Evolutionary conservation across 2,329 filamentous ascomycete species (phyloP), one percentile per base, ranked within the genome.

Genomic region (Colletotrichum lindemuthianum): DNA sequence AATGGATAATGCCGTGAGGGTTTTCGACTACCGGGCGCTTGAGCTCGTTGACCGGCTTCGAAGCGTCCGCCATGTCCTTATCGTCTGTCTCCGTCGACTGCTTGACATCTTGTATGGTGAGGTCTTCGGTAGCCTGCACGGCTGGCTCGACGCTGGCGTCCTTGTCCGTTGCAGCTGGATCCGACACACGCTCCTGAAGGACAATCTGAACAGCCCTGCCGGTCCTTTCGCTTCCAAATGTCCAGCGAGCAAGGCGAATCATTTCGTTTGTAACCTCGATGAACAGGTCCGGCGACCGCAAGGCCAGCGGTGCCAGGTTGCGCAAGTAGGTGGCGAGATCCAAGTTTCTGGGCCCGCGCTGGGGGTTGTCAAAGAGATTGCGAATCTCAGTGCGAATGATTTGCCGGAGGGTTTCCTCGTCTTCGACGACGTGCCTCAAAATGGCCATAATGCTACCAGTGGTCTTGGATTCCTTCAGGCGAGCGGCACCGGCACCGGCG

Each of bases 1-100:
- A 99, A 72, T 98, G 93, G 63, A 99, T 90, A 4, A 99, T 93
- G 4, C 96, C 96, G 76, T 98, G 96, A 0, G 95, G 93, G 67
- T 96, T 93, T 75, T 97, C 94, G 6, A 97, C 89, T 11, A 94
- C 84, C 1, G 96, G 95, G 8, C 92, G 83, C 77, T 96, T 97
- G 44, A 88, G 78, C 65, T 97, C 93, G 40, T 79, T 74, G 0
- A 79, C 70, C 4, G 82, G 69, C 76, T 95, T 97, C 3, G 86
- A 82, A 16, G 81, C 84, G 70, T 92, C 90, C 2, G 81, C 76
- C 80, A 88, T 86, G 33, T 88, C 84, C 69, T 86, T 87, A 69
- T 89, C 87, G 50, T 75, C 78, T 10, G 77, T 72, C 71, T 90
- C 88, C 0, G 88, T 90, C 2, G 87, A 86, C 15, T 79, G 82